A percentile compares a stretch with the other conserved stretches of the same genome.
These are phyloP conservation scores for Colletotrichum destructivum DNA, from an alignment of 2,329 filamentous ascomycete genomes.

Conservation along the genomic window DNA sequence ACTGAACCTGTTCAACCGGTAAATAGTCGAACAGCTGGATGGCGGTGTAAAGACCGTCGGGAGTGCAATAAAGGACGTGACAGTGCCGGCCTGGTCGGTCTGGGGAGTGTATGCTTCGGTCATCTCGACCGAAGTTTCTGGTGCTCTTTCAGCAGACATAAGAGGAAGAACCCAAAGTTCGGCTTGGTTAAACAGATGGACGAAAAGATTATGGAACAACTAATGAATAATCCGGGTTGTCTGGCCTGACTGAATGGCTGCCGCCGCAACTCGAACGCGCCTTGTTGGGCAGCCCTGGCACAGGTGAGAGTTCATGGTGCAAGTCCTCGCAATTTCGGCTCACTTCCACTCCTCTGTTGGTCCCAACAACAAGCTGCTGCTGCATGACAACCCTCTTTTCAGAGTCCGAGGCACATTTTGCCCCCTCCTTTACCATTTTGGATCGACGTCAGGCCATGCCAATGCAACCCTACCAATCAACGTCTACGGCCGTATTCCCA, in stretches of 20 bases:
- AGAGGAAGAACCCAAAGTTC: neutral
- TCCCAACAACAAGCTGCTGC: neutral
- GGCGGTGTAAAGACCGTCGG: conserved; percentile 20
- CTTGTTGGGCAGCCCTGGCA: too few relatives aligned
- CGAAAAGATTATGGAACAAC: neutral
- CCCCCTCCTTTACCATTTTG: neutral
- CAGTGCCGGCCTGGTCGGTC: conserved; percentile 3
- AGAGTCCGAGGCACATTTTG: neutral
- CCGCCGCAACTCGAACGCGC: neutral
- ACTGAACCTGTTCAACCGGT: conserved; percentile 14
- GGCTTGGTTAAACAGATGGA: too few relatives aligned
- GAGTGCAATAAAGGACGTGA: conserved; percentile 26
- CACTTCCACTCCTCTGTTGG: neutral
- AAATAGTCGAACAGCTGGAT: conserved; percentile 16
- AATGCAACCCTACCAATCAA: neutral
- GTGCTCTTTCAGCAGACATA: neutral
- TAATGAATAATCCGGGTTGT: neutral
- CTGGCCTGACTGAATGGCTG: neutral
- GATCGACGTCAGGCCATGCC: neutral
- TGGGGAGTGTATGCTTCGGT: conserved; percentile 15
- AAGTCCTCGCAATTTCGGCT: neutral
- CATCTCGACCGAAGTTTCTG: neutral
- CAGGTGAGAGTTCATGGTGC: neutral
- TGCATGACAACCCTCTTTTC: neutral
- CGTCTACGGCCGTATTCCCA: neutral